A percentile compares a stretch with the other conserved stretches of the same genome.
Evolutionary conservation across 2,329 filamentous ascomycete genomes (phyloP).

Genomic region (Fusarium burgessii): DNA sequence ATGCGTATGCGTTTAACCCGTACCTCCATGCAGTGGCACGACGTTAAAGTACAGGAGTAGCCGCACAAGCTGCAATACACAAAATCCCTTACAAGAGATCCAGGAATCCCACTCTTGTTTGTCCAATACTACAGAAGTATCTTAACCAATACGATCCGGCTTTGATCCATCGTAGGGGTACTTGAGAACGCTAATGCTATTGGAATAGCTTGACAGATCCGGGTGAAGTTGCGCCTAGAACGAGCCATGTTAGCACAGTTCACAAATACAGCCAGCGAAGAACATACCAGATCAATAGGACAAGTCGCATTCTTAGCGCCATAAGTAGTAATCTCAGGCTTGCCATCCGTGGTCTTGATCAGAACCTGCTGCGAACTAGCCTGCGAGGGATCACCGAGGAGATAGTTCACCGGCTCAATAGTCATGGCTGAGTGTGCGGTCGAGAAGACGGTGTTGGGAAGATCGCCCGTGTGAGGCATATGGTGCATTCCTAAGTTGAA

Average conservation of each 20-base stretch:
- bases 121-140: background rate
- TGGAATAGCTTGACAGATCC: background rate
- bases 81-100: background rate
- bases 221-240: background rate
- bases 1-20: background rate
- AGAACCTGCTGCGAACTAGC: background rate
- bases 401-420: slow-evolving; percentile 5
- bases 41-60: background rate
- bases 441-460: background rate
- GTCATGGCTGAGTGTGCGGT: background rate
- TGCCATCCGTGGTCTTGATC: background rate
- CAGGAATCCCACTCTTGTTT: background rate
- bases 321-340: background rate
- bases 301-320: background rate
- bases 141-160: background rate
- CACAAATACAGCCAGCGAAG: no score
- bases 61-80: no score
- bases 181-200: background rate
- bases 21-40: no score
- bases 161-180: slow-evolving; percentile 1
- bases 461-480: slow-evolving; percentile 14
- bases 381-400: background rate
- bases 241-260: no score
- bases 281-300: background rate
- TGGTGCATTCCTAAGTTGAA: slow-evolving; percentile 4